Conservation (phyloP, 345 rosid species). For the Salix purpurea region DNA sequence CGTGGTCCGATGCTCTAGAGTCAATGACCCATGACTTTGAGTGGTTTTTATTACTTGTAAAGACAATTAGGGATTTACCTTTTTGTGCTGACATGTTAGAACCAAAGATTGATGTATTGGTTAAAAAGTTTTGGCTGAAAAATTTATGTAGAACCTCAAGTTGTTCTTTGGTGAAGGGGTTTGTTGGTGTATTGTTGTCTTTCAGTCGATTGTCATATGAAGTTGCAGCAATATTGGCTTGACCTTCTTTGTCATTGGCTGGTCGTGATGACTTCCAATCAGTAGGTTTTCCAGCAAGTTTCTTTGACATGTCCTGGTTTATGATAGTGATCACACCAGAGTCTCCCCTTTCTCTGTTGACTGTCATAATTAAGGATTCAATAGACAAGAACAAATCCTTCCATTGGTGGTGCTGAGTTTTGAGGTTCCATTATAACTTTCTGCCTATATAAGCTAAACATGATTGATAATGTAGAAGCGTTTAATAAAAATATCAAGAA, state of each 20-base stretch:
- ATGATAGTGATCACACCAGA: too few relatives aligned
- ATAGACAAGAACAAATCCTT: too few relatives aligned
- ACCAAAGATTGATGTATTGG: rapidly evolving
- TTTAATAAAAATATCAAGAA: too few relatives aligned
- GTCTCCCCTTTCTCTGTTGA: too few relatives aligned
- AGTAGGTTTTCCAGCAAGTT: too few relatives aligned
- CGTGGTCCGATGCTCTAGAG: not conserved
- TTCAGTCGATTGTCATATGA: not conserved
- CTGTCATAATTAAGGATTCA: too few relatives aligned
- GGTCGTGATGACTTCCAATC: too few relatives aligned
- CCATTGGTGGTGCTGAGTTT: too few relatives aligned
- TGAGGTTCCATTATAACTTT: too few relatives aligned
- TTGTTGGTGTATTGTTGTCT: not conserved
- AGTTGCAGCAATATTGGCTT: not conserved
- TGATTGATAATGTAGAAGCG: too few relatives aligned
- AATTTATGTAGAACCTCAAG: not conserved
- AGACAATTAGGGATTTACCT: not conserved
- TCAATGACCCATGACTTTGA: not conserved
- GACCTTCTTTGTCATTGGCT: not conserved
- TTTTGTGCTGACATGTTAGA: not conserved
- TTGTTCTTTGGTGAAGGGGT: not conserved
- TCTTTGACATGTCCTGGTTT: too few relatives aligned
- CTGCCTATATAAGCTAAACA: too few relatives aligned
- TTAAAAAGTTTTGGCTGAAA: not conserved
- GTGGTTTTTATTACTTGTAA: not conserved